Evolutionary conservation across 164 flowering plant genomes (phyloP), one percentile per base, ranked within the genome.

Genomic region (Hamamelis virginiana): DNA sequence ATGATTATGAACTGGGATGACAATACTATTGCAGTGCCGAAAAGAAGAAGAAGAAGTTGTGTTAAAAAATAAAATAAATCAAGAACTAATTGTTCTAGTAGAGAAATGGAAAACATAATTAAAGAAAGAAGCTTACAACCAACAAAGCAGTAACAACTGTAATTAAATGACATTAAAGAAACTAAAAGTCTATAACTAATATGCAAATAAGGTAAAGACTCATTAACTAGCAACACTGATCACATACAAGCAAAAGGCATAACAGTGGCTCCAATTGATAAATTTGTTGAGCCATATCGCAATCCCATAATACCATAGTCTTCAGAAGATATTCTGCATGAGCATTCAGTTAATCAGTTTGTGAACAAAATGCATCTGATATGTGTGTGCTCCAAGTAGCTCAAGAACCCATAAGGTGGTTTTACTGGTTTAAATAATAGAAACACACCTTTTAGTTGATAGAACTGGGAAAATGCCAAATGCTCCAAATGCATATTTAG

Each of bases 401-500:
- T 23, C 45, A 53, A n/a, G 1, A 44, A n/a, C 48, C 22, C 65
- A 69, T 33, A 6, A 2, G 41, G 41, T 33, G 41, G 41, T 6
- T 33, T 33, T 33, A 33, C 6, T 57, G 21, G 14, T 26, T 59
- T 14, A 46, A 59, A 28, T 8, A 27, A 22, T n/a, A 56, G 13
- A 38, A 61, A 66, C 1, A 47, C 72, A 94, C 97, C 97, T 89
- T 64, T 85, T 84, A 77, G 84, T 83, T 61, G 64, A 13, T 73
- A 91, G 72, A 68, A 89, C 23, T 8, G 98, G 97, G 53, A 91
- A 83, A 59, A 78, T 80, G 45, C 89, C 94, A 84, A 92, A 94
- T 75, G 96, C 95, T 69, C 97, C 98, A 68, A 94, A 60, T 48
- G 97, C 98, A 80, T 73, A 85, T 78, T 78, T 81, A 27, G 95